A percentile compares a stretch with the other conserved stretches of the same genome.
Conservation (phyloP, 208 protist species). For the Angomonas ambiguus region DNA sequence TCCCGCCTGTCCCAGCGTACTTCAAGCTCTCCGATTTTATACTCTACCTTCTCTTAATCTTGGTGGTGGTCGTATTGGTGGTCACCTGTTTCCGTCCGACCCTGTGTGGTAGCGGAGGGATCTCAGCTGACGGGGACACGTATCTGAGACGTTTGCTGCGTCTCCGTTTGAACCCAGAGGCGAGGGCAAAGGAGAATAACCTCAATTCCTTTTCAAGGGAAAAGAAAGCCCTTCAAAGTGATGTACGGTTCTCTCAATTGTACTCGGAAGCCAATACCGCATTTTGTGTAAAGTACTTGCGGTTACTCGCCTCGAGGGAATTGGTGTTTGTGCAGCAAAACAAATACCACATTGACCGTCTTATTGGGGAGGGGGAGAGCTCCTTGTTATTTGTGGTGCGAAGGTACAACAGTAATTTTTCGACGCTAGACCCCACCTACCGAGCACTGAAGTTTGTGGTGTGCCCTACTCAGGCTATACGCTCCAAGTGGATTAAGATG, state of each 20-base stretch:
- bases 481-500: background rate
- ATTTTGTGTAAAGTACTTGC: background rate
- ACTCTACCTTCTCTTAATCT: background rate
- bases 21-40: background rate
- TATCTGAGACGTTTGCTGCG: background rate
- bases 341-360: background rate
- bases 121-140: background rate
- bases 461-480: background rate
- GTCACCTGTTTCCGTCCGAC: background rate
- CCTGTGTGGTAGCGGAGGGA: background rate
- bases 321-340: slow-evolving; percentile 2
- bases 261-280: background rate
- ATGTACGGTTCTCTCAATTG: background rate
- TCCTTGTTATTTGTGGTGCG: background rate
- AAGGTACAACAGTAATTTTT: background rate
- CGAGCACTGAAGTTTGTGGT: background rate
- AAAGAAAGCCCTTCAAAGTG: background rate
- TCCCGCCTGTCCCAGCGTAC: background rate
- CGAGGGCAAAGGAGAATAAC: background rate
- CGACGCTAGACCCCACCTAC: background rate
- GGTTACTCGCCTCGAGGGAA: background rate
- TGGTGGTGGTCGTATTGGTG: background rate
- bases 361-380: background rate
- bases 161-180: background rate
- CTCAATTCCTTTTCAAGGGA: background rate